These are phyloP conservation scores for Pythium sp. DNA, from an alignment of 352 stramenopile species.

Conservation along the genomic window DNA sequence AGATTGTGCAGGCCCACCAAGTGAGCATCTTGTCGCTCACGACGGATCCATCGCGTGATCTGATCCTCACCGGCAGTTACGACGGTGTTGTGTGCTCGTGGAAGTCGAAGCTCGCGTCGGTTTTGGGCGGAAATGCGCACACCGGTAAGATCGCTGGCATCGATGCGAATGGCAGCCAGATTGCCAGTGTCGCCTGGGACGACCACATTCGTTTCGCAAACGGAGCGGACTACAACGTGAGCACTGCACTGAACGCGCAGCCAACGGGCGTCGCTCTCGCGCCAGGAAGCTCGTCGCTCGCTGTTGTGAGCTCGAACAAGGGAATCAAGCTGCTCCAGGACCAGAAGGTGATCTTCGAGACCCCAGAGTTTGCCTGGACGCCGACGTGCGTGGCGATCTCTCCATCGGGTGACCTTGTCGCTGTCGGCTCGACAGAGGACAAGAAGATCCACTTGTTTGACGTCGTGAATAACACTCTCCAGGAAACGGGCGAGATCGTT, in stretches of 20 bases:
- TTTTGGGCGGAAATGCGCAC: conserved; percentile 43
- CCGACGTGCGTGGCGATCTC: conserved; percentile 76
- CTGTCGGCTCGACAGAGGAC: conserved; percentile 77
- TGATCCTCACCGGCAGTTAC: conserved; percentile 92
- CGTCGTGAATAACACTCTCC: conserved; percentile 59
- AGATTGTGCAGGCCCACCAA: conserved; percentile 89
- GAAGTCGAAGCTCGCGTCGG: conserved; percentile 58
- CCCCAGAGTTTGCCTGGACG: conserved; percentile 73
- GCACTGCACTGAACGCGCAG: conserved; percentile 62
- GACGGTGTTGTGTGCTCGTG: conserved; percentile 93
- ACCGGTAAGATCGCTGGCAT: conserved; percentile 85
- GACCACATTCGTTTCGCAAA: conserved; percentile 82
- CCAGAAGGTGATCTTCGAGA: conserved; percentile 71
- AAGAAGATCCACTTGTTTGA: conserved; percentile 89
- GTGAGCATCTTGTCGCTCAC: conserved; percentile 89
- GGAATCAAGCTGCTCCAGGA: conserved; percentile 78
- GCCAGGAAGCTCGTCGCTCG: conserved; percentile 41
- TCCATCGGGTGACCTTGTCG: conserved; percentile 64
- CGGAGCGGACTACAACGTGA: conserved; percentile 54
- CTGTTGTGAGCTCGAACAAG: conserved; percentile 77
- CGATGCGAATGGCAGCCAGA: conserved; percentile 46
- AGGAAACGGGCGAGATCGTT: conserved; percentile 60
- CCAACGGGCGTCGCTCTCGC: conserved; percentile 65
- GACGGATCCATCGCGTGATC: conserved; percentile 59
- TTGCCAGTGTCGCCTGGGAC: conserved; percentile 91